Base-by-base conservation (phyloP, 768 basidiomycete genomes). In the Amanita muscaria region DNA sequence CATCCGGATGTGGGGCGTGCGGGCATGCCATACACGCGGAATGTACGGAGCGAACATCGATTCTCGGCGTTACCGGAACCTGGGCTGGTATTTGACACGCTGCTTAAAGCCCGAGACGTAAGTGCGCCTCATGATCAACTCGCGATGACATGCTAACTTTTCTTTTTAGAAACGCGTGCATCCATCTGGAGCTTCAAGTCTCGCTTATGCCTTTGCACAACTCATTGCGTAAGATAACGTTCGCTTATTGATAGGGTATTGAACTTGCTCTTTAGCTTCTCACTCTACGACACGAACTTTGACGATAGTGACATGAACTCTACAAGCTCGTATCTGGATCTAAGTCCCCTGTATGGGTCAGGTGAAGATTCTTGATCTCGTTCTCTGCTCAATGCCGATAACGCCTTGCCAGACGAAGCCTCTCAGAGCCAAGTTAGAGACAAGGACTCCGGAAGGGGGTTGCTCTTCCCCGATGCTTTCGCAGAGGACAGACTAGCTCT, bases 181-280 rank as follows among this genome's bases (percentile, higher is more conserved):
- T 53, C 65, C 72, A 2, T 72, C 69, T 5, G 83, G 82, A 19
- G 68, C 78, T 48, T 81, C 78, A 14, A 74, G 69, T 52, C 53
- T 80, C 35, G 74, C 77, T 52, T 84, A 83, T 51, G 77, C 82
- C 2, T 82, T 80, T 50, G 83, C 81, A 2, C 65, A 77, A 24
- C 60, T 83, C 29, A 68, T 83, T 46, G 80, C 74, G 46, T 47
- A 40, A 11, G 39, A 40, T 12, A 9, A 16, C 6, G 6, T 15
- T 3, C 6, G 29, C 15, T n/a, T 27, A 9, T 19, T 15, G 6
- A 33, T 3, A 6, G 4, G 12, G 3, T 3, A 14, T 10, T 4
- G 6, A 25, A 32, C 29, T 40, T 24, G 15, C 27, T 12, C 12
- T 11, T 1, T 30, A 47, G 46, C 38, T 81, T 83, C 59, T 70